A percentile compares a stretch with the other conserved stretches of the same genome.
Conservation (phyloP, 306 rosid genomes). For the Cucumis hystrix region DNA sequence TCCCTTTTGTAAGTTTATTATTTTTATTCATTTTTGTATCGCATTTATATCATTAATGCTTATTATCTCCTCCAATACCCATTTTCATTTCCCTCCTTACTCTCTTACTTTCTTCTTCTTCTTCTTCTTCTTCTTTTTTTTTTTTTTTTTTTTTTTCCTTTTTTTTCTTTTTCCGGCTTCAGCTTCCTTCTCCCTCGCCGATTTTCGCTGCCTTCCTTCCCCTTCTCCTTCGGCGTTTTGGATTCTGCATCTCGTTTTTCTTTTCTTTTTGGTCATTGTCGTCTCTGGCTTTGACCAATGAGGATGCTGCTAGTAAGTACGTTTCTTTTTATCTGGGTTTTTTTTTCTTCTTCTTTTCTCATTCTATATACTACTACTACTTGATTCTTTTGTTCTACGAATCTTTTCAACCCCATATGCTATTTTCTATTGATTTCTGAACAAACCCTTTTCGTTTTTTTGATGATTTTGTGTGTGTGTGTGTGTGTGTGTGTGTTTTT, state of each 20-base stretch:
- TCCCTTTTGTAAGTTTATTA: constrained; percentile 17
- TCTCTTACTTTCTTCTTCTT: constrained; percentile 2
- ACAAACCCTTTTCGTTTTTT: background rate
- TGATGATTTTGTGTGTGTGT: too few relatives aligned
- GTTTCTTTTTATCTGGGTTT: constrained; percentile 44
- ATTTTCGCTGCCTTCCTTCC: background rate
- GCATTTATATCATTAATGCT: constrained; percentile 67
- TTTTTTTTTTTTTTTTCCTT: background rate
- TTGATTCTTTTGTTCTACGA: background rate
- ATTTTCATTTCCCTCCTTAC: constrained; percentile 15
- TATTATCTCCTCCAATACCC: constrained; percentile 21
- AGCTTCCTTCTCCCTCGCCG: constrained; percentile 17
- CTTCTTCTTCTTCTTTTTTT: background rate
- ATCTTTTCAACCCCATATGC: background rate
- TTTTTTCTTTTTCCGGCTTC: background rate
- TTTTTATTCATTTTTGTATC: constrained; percentile 21
- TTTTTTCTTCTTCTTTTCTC: background rate
- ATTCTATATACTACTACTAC: background rate
- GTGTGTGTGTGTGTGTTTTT: too few relatives aligned
- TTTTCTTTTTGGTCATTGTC: constrained; percentile 37
- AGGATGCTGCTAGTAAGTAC: constrained; percentile 99
- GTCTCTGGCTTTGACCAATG: constrained; percentile 46
- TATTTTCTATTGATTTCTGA: background rate
- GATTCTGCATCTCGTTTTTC: constrained; percentile 17
- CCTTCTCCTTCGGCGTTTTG: constrained; percentile 14